Evolutionary conservation across 768 basidiomycete species (phyloP).

Genomic region (Sporobolomyces pararoseus): DNA sequence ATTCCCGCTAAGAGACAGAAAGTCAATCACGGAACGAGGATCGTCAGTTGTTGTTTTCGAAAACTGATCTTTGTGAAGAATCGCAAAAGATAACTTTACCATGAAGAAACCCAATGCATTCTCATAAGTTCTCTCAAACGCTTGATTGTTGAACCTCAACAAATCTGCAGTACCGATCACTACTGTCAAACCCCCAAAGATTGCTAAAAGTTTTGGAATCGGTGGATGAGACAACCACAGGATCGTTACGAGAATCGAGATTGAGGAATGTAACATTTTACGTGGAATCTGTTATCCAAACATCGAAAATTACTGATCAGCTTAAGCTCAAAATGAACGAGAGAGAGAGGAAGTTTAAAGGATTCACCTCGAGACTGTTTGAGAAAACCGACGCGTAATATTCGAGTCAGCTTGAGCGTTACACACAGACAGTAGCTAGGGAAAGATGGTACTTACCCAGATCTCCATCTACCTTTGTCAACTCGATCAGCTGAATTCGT

Average conservation of each 20-base stretch:
- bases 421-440: neutral
- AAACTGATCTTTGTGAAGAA: too few relatives aligned
- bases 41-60: too few relatives aligned
- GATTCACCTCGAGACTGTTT: constrained; percentile 24
- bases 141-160: constrained; percentile 30
- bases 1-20: constrained; percentile 43
- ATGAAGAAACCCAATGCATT: constrained; percentile 27
- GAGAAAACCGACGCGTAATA: neutral
- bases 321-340: neutral
- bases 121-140: constrained; percentile 42
- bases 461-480: constrained; percentile 31
- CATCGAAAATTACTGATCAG: neutral
- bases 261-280: constrained; percentile 42
- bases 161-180: constrained; percentile 40
- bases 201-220: constrained; percentile 26
- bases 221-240: constrained; percentile 40
- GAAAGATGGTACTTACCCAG: constrained; percentile 7
- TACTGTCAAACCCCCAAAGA: constrained; percentile 21
- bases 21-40: neutral
- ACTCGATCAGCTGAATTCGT: constrained; percentile 18
- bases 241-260: constrained; percentile 33
- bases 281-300: constrained; percentile 36
- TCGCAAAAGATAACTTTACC: too few relatives aligned
- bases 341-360: neutral
- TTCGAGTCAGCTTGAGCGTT: too few relatives aligned